These are phyloP conservation scores for Carpinus fangiana DNA, from an alignment of 306 rosid species.

Conservation along the genomic window DNA sequence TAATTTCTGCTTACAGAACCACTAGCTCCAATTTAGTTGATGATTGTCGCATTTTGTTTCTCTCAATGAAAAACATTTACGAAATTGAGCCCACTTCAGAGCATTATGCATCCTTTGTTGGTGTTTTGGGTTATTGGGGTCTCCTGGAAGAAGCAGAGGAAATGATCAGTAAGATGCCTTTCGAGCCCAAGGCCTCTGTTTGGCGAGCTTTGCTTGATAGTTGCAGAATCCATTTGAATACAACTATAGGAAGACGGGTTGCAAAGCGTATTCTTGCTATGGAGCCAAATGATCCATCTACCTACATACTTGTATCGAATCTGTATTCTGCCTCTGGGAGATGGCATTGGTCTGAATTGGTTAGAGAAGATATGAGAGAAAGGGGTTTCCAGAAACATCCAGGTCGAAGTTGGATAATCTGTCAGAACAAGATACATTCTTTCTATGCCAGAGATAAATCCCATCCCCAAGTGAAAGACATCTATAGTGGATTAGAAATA, in stretches of 20 bases:
- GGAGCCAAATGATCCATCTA: conserved; percentile 73
- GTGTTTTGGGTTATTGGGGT: conserved; percentile 90
- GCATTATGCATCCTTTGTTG: conserved; percentile 71
- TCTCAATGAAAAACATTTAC: conserved; percentile 52
- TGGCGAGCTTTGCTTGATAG: conserved; percentile 90
- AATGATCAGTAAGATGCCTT: conserved; percentile 55
- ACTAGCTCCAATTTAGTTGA: conserved; percentile 68
- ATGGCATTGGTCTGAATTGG: conserved; percentile 77
- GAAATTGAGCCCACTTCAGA: conserved; percentile 57
- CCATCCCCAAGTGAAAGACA: conserved; percentile 73
- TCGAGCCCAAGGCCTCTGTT: conserved; percentile 55
- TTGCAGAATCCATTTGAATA: conserved; percentile 56
- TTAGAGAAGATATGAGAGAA: conserved; percentile 67
- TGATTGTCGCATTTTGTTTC: conserved; percentile 55
- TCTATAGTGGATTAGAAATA: conserved; percentile 72
- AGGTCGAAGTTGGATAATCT: conserved; percentile 73
- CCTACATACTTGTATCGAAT: conserved; percentile 76
- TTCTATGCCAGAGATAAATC: conserved; percentile 83
- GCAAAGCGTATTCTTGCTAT: conserved; percentile 55
- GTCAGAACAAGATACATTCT: conserved; percentile 59
- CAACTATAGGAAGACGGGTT: conserved; percentile 55
- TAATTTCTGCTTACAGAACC: conserved; percentile 71
- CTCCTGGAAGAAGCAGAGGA: conserved; percentile 79
- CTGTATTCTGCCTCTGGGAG: conserved; percentile 83
- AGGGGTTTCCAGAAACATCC: conserved; percentile 77